Evolutionary conservation across 352 stramenopile genomes (phyloP).

Genomic region (Pilasporangium apinafurcum): DNA sequence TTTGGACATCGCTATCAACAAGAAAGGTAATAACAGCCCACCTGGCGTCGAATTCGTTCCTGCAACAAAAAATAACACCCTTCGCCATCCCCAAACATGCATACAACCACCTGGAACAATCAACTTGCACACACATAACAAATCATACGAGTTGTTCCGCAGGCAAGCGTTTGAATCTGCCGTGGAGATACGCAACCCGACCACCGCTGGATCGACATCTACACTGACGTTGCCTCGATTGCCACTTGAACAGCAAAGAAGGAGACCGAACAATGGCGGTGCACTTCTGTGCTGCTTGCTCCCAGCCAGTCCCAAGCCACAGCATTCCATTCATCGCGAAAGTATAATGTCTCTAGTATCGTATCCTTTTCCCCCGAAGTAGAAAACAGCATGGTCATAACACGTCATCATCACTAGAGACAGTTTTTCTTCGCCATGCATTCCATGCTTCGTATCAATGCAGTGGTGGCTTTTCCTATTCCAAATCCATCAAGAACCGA

Average conservation of each 20-base stretch:
- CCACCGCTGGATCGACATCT: background rate
- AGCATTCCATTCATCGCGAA: no score
- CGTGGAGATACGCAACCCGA: background rate
- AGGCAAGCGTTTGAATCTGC: conserved; percentile 1
- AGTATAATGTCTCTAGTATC: no score
- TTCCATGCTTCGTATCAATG: no score
- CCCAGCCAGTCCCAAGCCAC: conserved; percentile 11
- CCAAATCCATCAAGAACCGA: no score
- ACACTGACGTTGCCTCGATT: background rate
- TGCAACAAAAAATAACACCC: background rate
- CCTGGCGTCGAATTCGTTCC: background rate
- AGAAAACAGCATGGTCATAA: no score
- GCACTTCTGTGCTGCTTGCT: conserved; percentile 25
- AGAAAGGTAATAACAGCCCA: background rate
- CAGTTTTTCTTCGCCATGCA: no score
- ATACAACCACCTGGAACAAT: no score
- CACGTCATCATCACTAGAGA: no score
- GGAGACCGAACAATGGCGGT: background rate
- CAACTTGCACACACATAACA: no score
- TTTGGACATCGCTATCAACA: background rate
- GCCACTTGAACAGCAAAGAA: background rate
- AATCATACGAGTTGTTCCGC: background rate
- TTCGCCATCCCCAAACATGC: no score
- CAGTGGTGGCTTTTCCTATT: no score
- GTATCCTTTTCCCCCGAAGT: no score